phyloP scores from a whole-genome alignment of 2,329 filamentous ascomycete species.

The Colletotrichum sojae region DNA sequence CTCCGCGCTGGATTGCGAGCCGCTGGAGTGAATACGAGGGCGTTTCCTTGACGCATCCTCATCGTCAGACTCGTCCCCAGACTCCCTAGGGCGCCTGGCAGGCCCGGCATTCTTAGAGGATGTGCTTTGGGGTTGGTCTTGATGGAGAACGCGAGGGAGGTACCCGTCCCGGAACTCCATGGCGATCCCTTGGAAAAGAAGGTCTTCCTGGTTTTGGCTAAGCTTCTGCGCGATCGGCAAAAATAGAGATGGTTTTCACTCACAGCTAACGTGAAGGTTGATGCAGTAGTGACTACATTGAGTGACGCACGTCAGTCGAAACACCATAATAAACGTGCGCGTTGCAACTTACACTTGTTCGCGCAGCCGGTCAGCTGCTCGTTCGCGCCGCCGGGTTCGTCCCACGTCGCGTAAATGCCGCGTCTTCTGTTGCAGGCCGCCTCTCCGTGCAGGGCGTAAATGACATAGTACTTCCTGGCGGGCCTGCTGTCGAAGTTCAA shows the following conservation, averaged over 20 bases:
- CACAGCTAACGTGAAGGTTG: not conserved
- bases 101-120: not conserved
- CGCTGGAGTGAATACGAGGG: not conserved
- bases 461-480: not conserved
- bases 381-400: not conserved
- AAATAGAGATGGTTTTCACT: not conserved
- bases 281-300: not conserved
- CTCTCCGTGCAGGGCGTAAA: not conserved
- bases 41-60: not conserved
- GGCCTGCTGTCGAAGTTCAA: not conserved
- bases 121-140: not conserved
- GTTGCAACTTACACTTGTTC: not conserved
- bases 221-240: not conserved
- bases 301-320: not conserved
- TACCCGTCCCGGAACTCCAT: not conserved
- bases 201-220: not conserved
- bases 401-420: not conserved
- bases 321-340: not conserved
- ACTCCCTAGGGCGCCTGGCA: not conserved
- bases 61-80: not conserved
- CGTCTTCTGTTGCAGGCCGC: not conserved
- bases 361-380: not conserved
- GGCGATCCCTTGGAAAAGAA: not conserved
- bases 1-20: not conserved
- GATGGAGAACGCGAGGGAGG: not conserved